Base-by-base conservation (phyloP, 768 basidiomycete species). In the Goffeauzyma gilvescens region DNA sequence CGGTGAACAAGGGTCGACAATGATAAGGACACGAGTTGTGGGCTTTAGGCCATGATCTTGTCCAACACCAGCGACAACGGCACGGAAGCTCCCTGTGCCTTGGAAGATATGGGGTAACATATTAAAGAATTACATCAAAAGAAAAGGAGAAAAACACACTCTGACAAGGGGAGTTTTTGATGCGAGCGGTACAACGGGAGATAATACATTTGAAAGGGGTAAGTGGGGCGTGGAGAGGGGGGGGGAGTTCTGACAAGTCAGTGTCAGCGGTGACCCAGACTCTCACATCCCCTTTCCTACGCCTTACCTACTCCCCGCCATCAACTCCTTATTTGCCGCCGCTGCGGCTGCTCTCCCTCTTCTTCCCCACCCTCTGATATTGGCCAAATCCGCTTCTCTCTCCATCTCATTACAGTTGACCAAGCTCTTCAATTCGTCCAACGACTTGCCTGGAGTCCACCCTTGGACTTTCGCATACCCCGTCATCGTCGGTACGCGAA, bases 391-490 rank as follows among this genome's bases (percentile, higher is more conserved):
- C 9, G 42, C 41, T 32, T 49, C 47, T 32, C 47, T 32, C 26
- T 49, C 47, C 42, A 49, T 39, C 42, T 49, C 47, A 28, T 44
- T 49, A 28, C 22, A 15, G 6, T 14, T 15, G 9, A 39, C 47
- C 7, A 49, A 22, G 10, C 24, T 25, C 38, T 49, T 49, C 14
- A 49, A 24, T 15, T 43, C 47, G 23, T 49, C 47, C 31, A 49
- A 31, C 15, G 42, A 23, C 20, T 49, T 43, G 15, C 47, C 47
- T 5, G 47, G 47, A 3, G 32, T 25, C 47, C 47, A 49, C 6
- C 47, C 47, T 6, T 17, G n/a, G 4, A 49, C 47, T 21, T 49
- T 49, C 6, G 42, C 36, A 26, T 49, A 49, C n/a, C 47, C 47
- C 2, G 25, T 33, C 42, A 49, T 38, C 14, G 47, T 33, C 5